These are phyloP conservation scores for Naganishia antarctica DNA, from an alignment of 768 basidiomycete species.

Conservation along the genomic window DNA sequence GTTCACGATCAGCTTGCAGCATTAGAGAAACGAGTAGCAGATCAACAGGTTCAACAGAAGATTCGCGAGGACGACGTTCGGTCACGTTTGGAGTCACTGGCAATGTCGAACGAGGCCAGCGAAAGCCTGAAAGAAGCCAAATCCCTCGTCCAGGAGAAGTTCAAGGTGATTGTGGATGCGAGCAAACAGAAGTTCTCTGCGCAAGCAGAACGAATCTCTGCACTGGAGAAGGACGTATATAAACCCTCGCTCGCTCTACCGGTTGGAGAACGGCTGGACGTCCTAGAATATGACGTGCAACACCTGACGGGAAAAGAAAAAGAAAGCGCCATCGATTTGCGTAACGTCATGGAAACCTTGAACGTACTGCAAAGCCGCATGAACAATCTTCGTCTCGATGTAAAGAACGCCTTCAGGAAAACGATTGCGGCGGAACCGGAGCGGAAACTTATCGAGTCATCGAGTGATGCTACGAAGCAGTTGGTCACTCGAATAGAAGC, in stretches of 20 bases:
- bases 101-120: not conserved
- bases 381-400: not conserved
- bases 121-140: not conserved
- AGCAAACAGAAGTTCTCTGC: constrained; percentile 1
- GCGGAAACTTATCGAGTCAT: not conserved
- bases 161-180: not conserved
- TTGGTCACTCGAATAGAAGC: not conserved
- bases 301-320: not conserved
- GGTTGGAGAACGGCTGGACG: not conserved
- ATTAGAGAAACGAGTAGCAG: not conserved
- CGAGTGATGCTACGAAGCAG: not conserved
- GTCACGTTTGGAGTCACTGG: not conserved
- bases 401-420: not conserved
- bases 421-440: not conserved
- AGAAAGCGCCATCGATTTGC: not conserved
- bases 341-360: not conserved
- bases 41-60: not conserved
- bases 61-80: not conserved
- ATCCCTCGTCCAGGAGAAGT: not conserved
- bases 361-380: not conserved
- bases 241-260: not conserved
- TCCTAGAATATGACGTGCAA: constrained; percentile 7
- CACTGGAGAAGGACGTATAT: constrained; percentile 11
- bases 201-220: not conserved
- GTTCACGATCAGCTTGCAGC: not conserved